These are phyloP conservation scores for Neurospora sp. DNA, from an alignment of 495 filamentous ascomycete species.

Conservation along the genomic window DNA sequence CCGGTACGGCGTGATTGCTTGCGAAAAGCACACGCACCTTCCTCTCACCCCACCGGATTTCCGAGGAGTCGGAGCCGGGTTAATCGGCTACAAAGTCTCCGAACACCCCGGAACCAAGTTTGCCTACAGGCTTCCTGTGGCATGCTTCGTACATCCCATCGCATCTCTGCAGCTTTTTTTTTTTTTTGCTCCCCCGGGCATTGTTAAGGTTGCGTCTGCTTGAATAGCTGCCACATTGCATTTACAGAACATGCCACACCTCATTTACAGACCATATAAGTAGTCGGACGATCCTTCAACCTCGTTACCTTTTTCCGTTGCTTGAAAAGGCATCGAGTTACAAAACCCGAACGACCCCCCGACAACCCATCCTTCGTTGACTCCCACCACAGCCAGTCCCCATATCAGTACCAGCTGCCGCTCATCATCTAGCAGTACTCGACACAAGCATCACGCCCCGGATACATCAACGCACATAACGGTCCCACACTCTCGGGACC, in stretches of 20 bases:
- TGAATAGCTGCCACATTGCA: not conserved
- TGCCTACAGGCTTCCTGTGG: too few relatives aligned
- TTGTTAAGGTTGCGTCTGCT: not conserved
- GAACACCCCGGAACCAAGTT: too few relatives aligned
- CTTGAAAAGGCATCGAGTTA: not conserved
- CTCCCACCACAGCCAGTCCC: not conserved
- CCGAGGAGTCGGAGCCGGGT: too few relatives aligned
- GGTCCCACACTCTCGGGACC: conserved; percentile 42
- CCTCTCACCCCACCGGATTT: too few relatives aligned
- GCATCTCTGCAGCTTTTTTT: not conserved
- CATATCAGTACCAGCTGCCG: not conserved
- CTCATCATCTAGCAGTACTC: not conserved
- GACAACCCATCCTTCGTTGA: not conserved
- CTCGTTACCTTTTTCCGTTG: not conserved
- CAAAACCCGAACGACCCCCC: not conserved
- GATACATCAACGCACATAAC: not conserved
- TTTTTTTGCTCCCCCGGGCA: not conserved
- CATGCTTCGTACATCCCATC: too few relatives aligned
- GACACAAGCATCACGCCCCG: not conserved
- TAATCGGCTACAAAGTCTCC: too few relatives aligned
- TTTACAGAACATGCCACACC: too few relatives aligned
- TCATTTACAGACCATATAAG: not conserved
- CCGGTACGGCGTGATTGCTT: not conserved
- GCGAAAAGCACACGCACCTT: not conserved
- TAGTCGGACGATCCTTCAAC: not conserved